Percentiles rank a stretch among this genome's conserved stretches.
Evolutionary conservation across 805 yeast genomes (phyloP).

Genomic region (Candida berthetii): DNA sequence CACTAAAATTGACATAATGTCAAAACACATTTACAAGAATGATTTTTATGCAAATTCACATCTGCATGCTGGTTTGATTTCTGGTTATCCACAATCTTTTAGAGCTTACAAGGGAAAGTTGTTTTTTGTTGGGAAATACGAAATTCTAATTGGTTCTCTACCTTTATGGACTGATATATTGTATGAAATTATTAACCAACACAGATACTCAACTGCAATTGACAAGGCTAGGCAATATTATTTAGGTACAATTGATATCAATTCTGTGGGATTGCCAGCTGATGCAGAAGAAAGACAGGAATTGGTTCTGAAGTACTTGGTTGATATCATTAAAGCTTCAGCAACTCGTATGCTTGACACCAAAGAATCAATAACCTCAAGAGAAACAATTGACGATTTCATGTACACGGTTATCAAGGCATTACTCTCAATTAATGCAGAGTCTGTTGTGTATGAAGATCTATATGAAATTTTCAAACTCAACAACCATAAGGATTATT

Average conservation of each 20-base stretch:
- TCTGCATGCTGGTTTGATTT: slow-evolving; percentile 5
- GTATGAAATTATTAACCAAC: slow-evolving; percentile 37
- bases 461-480: slow-evolving; percentile 36
- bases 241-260: slow-evolving; percentile 39
- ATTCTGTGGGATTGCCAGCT: slow-evolving; percentile 52
- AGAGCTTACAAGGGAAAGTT: slow-evolving; percentile 38
- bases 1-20: slow-evolving; percentile 12
- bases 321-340: slow-evolving; percentile 41
- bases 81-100: slow-evolving; percentile 20
- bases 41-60: slow-evolving; percentile 20
- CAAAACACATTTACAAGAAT: slow-evolving; percentile 27
- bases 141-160: slow-evolving; percentile 49
- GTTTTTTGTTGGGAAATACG: slow-evolving; percentile 46
- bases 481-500: slow-evolving; percentile 24
- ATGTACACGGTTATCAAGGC: slow-evolving; percentile 34
- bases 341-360: slow-evolving; percentile 16
- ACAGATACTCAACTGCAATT: slow-evolving; percentile 52
- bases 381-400: slow-evolving; percentile 23
- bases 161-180: slow-evolving; percentile 69
- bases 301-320: slow-evolving; percentile 46
- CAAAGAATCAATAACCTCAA: slow-evolving; percentile 5
- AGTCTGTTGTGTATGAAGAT: slow-evolving; percentile 33
- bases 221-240: slow-evolving; percentile 48
- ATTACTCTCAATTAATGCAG: slow-evolving; percentile 28
- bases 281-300: slow-evolving; percentile 35